Evolutionary conservation across 192 early-diverging fungal species (phyloP).

Genomic region (Coemansia sp.): DNA sequence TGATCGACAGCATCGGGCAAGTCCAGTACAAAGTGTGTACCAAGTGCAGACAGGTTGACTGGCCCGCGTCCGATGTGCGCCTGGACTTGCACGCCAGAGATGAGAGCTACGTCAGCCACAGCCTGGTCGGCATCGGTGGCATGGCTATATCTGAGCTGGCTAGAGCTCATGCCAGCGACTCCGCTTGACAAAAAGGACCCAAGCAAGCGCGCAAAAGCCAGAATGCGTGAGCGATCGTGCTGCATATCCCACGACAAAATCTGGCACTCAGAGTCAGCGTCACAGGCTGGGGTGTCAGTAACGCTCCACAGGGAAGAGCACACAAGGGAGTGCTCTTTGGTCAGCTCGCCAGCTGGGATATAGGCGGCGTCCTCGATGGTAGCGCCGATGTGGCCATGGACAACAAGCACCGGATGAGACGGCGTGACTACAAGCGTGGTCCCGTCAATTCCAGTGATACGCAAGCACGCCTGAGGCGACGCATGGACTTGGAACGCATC

Average conservation of each 20-base stretch:
- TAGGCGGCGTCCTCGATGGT: slow-evolving; percentile 29
- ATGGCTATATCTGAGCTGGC: slow-evolving; percentile 1
- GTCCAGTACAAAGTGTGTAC: slow-evolving; percentile 1
- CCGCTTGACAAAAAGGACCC: slow-evolving; percentile 27
- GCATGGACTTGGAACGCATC: slow-evolving; percentile 45
- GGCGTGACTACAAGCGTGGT: slow-evolving; percentile 39
- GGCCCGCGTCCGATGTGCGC: background rate
- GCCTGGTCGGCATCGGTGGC: slow-evolving; percentile 29
- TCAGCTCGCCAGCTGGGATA: slow-evolving; percentile 35
- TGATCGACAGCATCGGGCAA: slow-evolving; percentile 11
- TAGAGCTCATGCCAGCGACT: background rate
- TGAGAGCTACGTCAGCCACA: slow-evolving; percentile 20
- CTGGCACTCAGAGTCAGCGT: slow-evolving; percentile 4
- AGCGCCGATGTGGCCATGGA: slow-evolving; percentile 7
- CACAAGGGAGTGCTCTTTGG: slow-evolving; percentile 29
- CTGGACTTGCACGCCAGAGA: slow-evolving; percentile 8
- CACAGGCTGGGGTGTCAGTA: slow-evolving; percentile 12
- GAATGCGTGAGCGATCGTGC: slow-evolving; percentile 18
- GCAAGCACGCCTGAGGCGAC: slow-evolving; percentile 33
- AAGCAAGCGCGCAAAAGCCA: slow-evolving; percentile 46
- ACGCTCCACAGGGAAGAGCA: slow-evolving; percentile 40
- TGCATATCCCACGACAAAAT: slow-evolving; percentile 18
- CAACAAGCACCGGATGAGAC: slow-evolving; percentile 48
- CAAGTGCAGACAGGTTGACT: slow-evolving; percentile 5
- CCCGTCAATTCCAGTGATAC: slow-evolving; percentile 38